These are phyloP conservation scores for Flaveria brownii DNA, from an alignment of 129 eudicot genomes.

Conservation along the genomic window DNA sequence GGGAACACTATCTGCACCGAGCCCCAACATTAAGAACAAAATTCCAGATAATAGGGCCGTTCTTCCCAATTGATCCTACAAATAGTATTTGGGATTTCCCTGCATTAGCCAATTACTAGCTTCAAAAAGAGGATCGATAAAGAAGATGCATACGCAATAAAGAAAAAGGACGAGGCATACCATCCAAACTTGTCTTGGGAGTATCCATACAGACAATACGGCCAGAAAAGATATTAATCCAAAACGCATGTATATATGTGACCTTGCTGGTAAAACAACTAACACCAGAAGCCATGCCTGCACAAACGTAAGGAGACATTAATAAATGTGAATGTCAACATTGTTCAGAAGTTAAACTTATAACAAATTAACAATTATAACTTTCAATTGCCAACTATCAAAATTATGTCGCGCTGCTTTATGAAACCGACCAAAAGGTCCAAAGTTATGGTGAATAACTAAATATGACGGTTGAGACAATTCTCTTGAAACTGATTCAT, in stretches of 20 bases:
- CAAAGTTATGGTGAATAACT: background rate
- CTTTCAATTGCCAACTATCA: background rate
- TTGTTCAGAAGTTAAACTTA: too few relatives aligned
- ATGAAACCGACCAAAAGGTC: background rate
- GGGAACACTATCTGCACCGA: slow-evolving; percentile 77
- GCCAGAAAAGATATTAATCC: slow-evolving; percentile 67
- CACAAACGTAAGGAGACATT: slow-evolving; percentile 11
- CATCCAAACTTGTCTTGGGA: slow-evolving; percentile 78
- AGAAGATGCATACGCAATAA: background rate
- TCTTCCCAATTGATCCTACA: slow-evolving; percentile 97
- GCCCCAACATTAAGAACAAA: slow-evolving; percentile 84
- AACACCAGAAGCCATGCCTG: slow-evolving; percentile 88
- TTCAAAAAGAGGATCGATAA: slow-evolving; percentile 8
- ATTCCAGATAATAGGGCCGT: slow-evolving; percentile 72
- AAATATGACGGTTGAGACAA: background rate
- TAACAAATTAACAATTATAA: background rate
- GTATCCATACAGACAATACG: slow-evolving; percentile 58
- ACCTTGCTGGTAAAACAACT: slow-evolving; percentile 78
- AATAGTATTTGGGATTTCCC: slow-evolving; percentile 34
- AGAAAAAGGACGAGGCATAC: slow-evolving; percentile 39
- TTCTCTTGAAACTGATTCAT: background rate
- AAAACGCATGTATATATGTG: slow-evolving; percentile 69
- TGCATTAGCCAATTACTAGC: slow-evolving; percentile 36
- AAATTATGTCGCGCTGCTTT: background rate
- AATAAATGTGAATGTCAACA: background rate